Conservation (phyloP, 2,329 filamentous ascomycete genomes). For the Chalaropsis ovoidea region DNA sequence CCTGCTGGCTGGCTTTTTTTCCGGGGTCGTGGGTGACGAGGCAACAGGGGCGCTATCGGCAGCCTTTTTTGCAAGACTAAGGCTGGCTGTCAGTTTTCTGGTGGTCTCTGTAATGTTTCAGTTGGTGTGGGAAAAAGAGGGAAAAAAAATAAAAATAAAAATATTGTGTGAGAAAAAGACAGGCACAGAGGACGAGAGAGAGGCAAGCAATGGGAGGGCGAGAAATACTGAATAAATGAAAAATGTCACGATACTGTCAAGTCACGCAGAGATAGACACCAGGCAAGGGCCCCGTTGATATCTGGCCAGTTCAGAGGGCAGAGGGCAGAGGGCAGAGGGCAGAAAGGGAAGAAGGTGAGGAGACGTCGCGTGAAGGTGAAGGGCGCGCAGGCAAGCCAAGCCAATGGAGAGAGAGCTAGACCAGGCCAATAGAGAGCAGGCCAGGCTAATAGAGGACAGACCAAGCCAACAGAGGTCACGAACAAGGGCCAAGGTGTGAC, state of each 20-base stretch:
- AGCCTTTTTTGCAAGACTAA: conserved; percentile 5
- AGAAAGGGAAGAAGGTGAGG: neutral
- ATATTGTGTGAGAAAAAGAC: neutral
- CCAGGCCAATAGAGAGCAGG: no score
- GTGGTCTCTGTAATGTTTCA: neutral
- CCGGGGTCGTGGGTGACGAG: conserved; percentile 15
- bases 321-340: neutral
- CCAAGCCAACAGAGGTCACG: no score
- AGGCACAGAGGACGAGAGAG: neutral
- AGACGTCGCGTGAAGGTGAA: conserved; percentile 20
- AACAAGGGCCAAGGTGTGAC: no score
- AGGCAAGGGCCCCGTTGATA: neutral
- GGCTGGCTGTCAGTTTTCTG: neutral
- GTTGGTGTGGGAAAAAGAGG: neutral
- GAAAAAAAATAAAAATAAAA: neutral
- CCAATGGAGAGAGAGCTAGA: neutral
- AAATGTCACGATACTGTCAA: neutral
- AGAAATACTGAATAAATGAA: neutral
- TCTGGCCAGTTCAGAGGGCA: conserved; percentile 4
- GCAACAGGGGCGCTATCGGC: conserved; percentile 17
- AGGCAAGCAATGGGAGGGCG: neutral
- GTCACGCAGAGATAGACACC: neutral
- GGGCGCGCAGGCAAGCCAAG: conserved; percentile 6
- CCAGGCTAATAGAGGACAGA: no score
- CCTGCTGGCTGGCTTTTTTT: conserved; percentile 14